phyloP scores from a whole-genome alignment of 1,284 basidiomycete species.

The Rhodotorula sp. region DNA sequence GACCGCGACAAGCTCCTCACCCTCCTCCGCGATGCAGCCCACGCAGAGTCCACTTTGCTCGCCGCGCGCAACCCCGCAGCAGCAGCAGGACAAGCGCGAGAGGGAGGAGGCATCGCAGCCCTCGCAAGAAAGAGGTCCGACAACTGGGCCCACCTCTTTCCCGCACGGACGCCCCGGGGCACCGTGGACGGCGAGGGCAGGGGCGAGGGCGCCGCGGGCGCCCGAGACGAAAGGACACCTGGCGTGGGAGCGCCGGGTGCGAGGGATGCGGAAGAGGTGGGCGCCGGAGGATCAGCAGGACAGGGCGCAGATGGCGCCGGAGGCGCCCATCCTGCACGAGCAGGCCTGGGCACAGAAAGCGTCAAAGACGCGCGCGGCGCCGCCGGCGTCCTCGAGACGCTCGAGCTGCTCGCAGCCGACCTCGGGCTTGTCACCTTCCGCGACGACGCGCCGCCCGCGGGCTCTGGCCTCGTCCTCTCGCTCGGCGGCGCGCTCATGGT shows the following conservation, averaged over 20 bases:
- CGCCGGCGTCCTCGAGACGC: background rate
- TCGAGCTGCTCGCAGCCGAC: slow-evolving; percentile 17
- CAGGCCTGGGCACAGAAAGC: background rate
- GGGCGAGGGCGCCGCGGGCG: too few species aligned
- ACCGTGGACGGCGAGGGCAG: too few species aligned
- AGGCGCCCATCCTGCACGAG: background rate
- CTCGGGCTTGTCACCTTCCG: slow-evolving; percentile 24
- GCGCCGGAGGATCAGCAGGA: too few species aligned
- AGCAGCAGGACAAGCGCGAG: too few species aligned
- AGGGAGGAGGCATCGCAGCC: too few species aligned
- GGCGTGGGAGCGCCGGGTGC: too few species aligned
- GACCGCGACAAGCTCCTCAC: slow-evolving; percentile 25
- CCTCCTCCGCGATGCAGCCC: slow-evolving; percentile 11
- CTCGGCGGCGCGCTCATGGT: slow-evolving; percentile 40
- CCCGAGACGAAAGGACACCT: too few species aligned
- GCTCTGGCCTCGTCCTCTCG: slow-evolving; percentile 15
- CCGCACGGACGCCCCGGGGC: background rate
- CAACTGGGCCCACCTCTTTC: background rate
- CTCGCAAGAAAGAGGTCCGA: background rate
- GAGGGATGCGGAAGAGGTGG: too few species aligned
- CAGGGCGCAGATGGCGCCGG: too few species aligned
- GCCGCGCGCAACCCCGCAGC: background rate
- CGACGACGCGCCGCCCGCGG: slow-evolving; percentile 16
- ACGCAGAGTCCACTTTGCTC: slow-evolving; percentile 7
- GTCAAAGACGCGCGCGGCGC: background rate